Base-by-base conservation (phyloP, 345 rosid species). In the Gossypium arboreum region DNA sequence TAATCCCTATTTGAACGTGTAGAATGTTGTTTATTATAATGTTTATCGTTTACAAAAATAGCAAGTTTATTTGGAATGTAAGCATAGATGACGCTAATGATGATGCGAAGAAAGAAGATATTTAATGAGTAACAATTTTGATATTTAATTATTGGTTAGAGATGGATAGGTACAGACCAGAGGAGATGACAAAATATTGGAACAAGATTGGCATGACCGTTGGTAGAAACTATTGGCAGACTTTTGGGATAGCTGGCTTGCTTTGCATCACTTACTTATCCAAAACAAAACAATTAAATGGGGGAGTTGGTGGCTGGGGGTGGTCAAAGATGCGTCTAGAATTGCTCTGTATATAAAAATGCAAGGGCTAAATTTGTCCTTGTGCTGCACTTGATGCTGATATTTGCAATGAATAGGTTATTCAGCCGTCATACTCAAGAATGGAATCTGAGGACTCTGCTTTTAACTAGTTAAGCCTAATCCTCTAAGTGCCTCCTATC, bases 291-390 rank as follows among this genome's bases (percentile, higher is more conserved):
- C 57, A 18, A 71, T 1, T 12, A 25, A 52, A 29, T n/a, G 45
- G 18, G n/a, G 10, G 45, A 64, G 61, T n/a, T 25, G 58, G 47
- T 17, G 27, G 27, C 61, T 20, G n/a, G 66, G 55, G 22, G 29
- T 47, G 58, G 76, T 72, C 81, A 80, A 80, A 68, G 48, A 29
- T 44, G 64, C 54, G 68, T 24, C 44, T 39, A 41, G 25, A 43
- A 24, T n/a, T 58, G 75, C 73, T 83, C 17, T 12, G 52, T 56
- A 24, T 1, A n/a, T 80, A 80, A 63, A 57, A 57, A 48, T 74
- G 80, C 74, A 68, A 58, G 27, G 41, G 10, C 11, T 51, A 25
- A 54, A 44, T 56, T 34, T 65, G 27, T 76, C 51, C 43, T 18
- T 22, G 20, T 18, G 9, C 3, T 54, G 24, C 67, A 73, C 44